Evolutionary conservation across 164 flowering plant genomes (phyloP).

Genomic region (Magnolia changhungtana): DNA sequence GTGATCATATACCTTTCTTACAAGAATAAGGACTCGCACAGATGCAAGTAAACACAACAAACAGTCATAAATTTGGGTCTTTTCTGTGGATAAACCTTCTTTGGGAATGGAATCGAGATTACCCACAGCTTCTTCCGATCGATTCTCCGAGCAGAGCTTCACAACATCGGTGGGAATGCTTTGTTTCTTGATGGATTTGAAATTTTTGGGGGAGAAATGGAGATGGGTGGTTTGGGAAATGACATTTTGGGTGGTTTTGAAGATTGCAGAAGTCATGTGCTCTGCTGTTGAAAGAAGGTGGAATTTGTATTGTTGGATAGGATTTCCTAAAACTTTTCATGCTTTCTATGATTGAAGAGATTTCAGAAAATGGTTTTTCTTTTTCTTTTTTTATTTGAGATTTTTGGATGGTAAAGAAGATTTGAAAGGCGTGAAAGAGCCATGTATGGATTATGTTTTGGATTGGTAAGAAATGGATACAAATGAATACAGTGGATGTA

Average conservation of each 20-base stretch:
- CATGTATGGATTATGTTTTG: not conserved
- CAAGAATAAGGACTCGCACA: conserved; percentile 9
- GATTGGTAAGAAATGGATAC: not conserved
- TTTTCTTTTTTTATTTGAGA: not conserved
- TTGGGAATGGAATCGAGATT: conserved; percentile 5
- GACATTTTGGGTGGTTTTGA: conserved; percentile 8
- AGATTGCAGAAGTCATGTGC: conserved; percentile 16
- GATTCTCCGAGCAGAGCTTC: conserved; percentile 10
- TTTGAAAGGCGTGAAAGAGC: not conserved
- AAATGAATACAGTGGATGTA: too few relatives aligned
- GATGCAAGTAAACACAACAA: conserved; percentile 9
- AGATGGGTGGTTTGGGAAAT: not conserved
- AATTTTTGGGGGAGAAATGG: not conserved
- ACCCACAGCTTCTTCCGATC: conserved; percentile 11
- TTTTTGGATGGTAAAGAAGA: not conserved
- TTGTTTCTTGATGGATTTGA: not conserved
- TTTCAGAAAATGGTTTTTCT: not conserved
- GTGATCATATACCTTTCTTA: conserved; percentile 10
- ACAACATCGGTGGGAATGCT: not conserved
- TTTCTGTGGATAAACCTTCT: not conserved
- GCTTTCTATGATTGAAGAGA: not conserved
- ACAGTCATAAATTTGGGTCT: not conserved
- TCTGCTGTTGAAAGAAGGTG: not conserved
- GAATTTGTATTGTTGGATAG: not conserved
- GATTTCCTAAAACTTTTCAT: not conserved